Base-by-base conservation (phyloP, 345 rosid genomes). In the Mercurialis annua region DNA sequence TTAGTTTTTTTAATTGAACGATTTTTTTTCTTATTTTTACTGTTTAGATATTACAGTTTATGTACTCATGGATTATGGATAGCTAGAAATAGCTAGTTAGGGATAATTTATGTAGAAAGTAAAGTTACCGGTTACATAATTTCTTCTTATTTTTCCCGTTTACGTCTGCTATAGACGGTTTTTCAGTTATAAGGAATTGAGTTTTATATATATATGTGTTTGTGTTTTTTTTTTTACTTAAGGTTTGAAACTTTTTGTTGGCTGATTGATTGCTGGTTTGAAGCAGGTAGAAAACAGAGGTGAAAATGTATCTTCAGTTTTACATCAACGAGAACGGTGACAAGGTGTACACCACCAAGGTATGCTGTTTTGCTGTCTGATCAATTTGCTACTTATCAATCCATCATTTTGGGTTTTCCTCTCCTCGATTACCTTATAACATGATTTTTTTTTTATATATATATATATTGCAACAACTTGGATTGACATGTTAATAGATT, bases 301-400 rank as follows among this genome's bases (percentile, higher is more conserved):
- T 33, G 4, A 52, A 53, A 21, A 88, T 88, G 94, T 88, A 84
- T 84, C 94, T 88, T 62, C 86, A 82, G 84, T 88, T 75, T 80
- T 88, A 88, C 73, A 86, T 88, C 56, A 88, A 88, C 67, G 94
- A 88, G 57, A 88, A 86, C 31, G 94, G 94, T 36, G 89, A 82
- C 61, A 88, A 88, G 70, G 91, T 88, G 52, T 88, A 88, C 84
- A 88, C 94, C 70, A 86, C 89, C 33, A 88, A 88, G 91, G 91
- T 86, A 78, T 24, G 60, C n/a, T 58, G 15, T 43, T 59, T 50
- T 58, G 43, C 4, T 14, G 6, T n/a, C 26, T 40, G 65, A 7
- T 26, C 71, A 7, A 20, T 27, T 6, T 42, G 10, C n/a, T 33
- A 10, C 4, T 52, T 38, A 24, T 46, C 8, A 21, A 3, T 18